These are phyloP conservation scores for Cytospora mali DNA, from an alignment of 2,329 filamentous ascomycete genomes.

Conservation along the genomic window DNA sequence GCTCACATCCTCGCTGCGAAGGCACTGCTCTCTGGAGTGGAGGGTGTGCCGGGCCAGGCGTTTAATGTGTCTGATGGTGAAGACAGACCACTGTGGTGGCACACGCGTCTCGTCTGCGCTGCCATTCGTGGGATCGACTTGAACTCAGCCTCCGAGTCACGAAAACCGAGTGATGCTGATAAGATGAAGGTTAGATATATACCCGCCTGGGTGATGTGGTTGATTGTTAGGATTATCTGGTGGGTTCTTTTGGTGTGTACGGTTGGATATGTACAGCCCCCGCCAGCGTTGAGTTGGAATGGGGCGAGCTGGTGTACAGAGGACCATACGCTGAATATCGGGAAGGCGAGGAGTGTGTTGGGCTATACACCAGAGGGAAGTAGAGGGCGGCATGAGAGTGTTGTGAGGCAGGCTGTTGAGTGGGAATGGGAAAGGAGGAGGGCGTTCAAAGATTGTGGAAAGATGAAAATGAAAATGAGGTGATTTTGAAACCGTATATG, in stretches of 20 bases:
- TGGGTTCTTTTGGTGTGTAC: conserved; percentile 35
- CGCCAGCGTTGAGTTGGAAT: conserved; percentile 30
- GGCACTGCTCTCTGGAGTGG: conserved; percentile 31
- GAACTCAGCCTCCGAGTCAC: background rate
- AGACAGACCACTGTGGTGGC: conserved; percentile 38
- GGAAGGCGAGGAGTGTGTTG: conserved; percentile 29
- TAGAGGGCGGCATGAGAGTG: conserved; percentile 24
- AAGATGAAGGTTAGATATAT: conserved; percentile 26
- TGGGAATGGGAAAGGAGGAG: conserved; percentile 26
- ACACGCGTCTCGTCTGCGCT: conserved; percentile 34
- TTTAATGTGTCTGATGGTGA: conserved; percentile 42
- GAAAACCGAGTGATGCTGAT: background rate
- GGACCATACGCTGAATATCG: conserved; percentile 29
- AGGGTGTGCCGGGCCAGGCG: conserved; percentile 37
- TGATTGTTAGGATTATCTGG: conserved; percentile 24
- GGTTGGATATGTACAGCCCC: conserved; percentile 32
- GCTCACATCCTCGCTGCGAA: conserved; percentile 37
- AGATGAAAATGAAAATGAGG: too few species aligned
- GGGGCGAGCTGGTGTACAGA: conserved; percentile 32
- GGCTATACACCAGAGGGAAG: conserved; percentile 28
- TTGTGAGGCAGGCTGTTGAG: conserved; percentile 27
- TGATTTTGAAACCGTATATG: too few species aligned
- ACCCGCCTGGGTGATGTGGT: conserved; percentile 34
- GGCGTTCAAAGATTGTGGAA: background rate
- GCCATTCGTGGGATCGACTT: conserved; percentile 21